Evolutionary conservation across 208 protist genomes (phyloP), one percentile per base, ranked within the genome.

Genomic region (Leishmania aethiopica): DNA sequence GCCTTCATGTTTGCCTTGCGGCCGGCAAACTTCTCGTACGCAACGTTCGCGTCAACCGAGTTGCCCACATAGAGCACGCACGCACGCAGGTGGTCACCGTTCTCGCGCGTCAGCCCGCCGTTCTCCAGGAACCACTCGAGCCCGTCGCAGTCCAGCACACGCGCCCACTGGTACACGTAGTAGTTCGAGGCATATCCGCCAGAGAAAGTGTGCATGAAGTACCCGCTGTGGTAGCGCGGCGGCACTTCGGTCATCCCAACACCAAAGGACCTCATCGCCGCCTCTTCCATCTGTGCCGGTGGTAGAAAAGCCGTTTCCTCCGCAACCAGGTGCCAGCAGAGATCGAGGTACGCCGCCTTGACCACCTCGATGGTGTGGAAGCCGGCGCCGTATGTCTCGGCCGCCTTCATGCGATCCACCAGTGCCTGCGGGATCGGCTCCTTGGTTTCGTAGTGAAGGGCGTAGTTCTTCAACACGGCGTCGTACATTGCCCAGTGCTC

Each of bases 121-220:
- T 90, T 78, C 81, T 94, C 88, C 2, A 91, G 89, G 72, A 96
- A 92, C 79, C 88, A 93, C 55, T 84, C 89, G 64, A 92, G 94
- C 6, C 80, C 85, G 78, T 95, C 91, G 51, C 89, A 87, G 57
- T 91, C 87, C 47, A 95, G 78, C 80, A 96, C 83, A 19, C 92
- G 86, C 10, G 92, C 93, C 89, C 87, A 91, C 76, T 89, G 86
- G 83, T 97, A 97, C 25, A 82, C 82, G 81, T 94, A 95, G 88
- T 96, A 97, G 35, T 89, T 89, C 5, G 91, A 79, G 22, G 85
- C 40, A 83, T 97, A 97, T 22, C 85, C 92, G 40, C 93, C 91
- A 2, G 82, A 77, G 60, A 96, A 96, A 51, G 92, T 91, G 88
- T 97, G 91, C 25, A 77, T 19, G 75, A 95, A 95, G 62, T 76